Evolutionary conservation across 495 filamentous ascomycete genomes (phyloP).

Genomic region (Cetradonia linearis): DNA sequence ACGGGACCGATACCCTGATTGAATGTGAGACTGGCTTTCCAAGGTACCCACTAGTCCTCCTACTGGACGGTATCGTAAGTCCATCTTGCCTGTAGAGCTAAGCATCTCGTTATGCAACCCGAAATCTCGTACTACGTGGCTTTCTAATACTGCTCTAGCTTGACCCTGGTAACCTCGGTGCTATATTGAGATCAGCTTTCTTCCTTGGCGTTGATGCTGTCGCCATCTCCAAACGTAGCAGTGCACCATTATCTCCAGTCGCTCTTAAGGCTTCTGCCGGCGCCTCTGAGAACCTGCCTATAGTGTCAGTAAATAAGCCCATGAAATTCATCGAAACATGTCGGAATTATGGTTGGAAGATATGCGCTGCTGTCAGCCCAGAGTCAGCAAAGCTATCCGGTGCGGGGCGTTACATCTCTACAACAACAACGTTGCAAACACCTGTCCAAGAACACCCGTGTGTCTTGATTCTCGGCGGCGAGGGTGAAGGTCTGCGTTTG

Average conservation of each 20-base stretch:
- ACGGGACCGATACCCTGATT: constrained; percentile 44
- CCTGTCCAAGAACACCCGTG: constrained; percentile 53
- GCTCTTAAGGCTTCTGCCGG: constrained; percentile 81
- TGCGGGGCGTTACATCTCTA: constrained; percentile 15
- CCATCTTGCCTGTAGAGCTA: neutral
- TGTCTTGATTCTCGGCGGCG: constrained; percentile 72
- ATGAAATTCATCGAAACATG: constrained; percentile 58
- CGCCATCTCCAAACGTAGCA: constrained; percentile 53
- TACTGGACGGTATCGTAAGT: constrained; percentile 64
- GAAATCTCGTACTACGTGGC: neutral
- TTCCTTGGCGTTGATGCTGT: constrained; percentile 78
- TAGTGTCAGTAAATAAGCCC: constrained; percentile 56
- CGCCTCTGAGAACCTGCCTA: constrained; percentile 64
- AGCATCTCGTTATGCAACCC: neutral
- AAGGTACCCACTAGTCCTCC: constrained; percentile 65
- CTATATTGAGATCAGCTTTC: constrained; percentile 73
- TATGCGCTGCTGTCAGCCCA: constrained; percentile 68
- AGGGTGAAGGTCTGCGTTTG: constrained; percentile 61
- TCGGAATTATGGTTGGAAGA: constrained; percentile 62
- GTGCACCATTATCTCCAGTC: constrained; percentile 61
- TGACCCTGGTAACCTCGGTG: constrained; percentile 84
- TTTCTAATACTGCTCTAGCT: constrained; percentile 31
- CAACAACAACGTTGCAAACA: constrained; percentile 25
- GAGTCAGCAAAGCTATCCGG: constrained; percentile 8
- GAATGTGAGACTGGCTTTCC: constrained; percentile 29